phyloP scores from a whole-genome alignment of 805 yeast genomes.

The Peterozyma toletana region DNA sequence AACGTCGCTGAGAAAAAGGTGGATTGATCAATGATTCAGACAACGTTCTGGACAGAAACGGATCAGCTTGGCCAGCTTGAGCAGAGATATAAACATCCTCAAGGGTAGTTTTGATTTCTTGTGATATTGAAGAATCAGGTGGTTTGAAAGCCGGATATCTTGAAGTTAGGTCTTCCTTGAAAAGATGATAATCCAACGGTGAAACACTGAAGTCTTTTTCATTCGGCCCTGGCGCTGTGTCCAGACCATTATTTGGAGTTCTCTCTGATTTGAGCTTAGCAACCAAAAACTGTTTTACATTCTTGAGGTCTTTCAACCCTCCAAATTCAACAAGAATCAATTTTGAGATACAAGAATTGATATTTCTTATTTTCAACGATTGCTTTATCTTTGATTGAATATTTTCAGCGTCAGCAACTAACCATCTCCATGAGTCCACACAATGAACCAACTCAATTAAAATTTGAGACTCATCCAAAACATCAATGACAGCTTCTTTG shows the following conservation, averaged over 20 bases:
- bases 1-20: constrained; percentile 18
- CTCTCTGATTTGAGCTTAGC: constrained; percentile 27
- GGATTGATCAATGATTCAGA: constrained; percentile 18
- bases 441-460: constrained; percentile 36
- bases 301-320: constrained; percentile 27
- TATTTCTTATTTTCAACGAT: constrained; percentile 44
- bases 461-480: constrained; percentile 24
- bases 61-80: background rate
- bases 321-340: constrained; percentile 60
- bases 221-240: constrained; percentile 4
- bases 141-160: constrained; percentile 69
- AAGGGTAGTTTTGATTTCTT: constrained; percentile 27
- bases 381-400: constrained; percentile 18
- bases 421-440: constrained; percentile 66
- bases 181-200: constrained; percentile 80
- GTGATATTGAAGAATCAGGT: constrained; percentile 40
- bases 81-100: constrained; percentile 10
- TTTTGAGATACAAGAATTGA: constrained; percentile 47
- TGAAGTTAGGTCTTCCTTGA: constrained; percentile 64
- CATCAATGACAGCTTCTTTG: background rate
- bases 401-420: constrained; percentile 17
- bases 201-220: constrained; percentile 40
- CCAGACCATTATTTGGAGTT: background rate
- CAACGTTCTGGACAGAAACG: background rate
- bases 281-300: constrained; percentile 38